These are phyloP conservation scores for Nevesoporus exiguus DNA, from an alignment of 768 basidiomycete species.

Conservation along the genomic window DNA sequence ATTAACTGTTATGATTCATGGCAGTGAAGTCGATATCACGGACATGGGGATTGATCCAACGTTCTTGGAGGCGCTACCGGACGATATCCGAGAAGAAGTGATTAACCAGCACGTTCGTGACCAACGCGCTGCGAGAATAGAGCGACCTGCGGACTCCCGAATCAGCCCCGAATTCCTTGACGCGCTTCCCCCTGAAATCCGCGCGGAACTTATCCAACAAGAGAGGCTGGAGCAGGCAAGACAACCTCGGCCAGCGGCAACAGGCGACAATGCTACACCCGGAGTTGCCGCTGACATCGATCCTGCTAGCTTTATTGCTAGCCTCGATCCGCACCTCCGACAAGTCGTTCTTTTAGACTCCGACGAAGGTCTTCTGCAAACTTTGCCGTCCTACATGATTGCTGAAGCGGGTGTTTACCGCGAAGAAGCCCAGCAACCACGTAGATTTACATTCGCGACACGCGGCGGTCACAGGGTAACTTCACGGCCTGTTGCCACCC, in stretches of 20 bases:
- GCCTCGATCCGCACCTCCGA: constrained; percentile 83
- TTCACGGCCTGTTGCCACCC: constrained; percentile 32
- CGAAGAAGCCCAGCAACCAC: constrained; percentile 45
- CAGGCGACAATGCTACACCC: constrained; percentile 27
- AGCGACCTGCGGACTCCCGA: constrained; percentile 75
- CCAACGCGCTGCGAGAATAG: constrained; percentile 72
- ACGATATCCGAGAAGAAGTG: constrained; percentile 98
- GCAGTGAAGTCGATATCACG: constrained; percentile 92
- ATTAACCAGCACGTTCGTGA: constrained; percentile 96
- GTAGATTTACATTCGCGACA: constrained; percentile 30
- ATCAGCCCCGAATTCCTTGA: constrained; percentile 96
- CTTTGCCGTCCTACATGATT: constrained; percentile 79
- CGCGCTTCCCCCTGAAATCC: constrained; percentile 92
- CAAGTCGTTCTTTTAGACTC: constrained; percentile 89
- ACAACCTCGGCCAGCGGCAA: constrained; percentile 36
- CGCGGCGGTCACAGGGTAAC: constrained; percentile 26
- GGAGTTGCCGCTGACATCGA: constrained; percentile 71
- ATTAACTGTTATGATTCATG: constrained; percentile 87
- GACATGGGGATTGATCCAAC: constrained; percentile 98
- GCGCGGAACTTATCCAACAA: constrained; percentile 95
- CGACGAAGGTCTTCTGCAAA: constrained; percentile 79
- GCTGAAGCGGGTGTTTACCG: constrained; percentile 77
- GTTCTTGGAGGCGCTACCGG: constrained; percentile 95
- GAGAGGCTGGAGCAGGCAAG: constrained; percentile 81
- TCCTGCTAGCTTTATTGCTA: constrained; percentile 87